These are phyloP conservation scores for Xylaria sp. DNA, from an alignment of 2,329 filamentous ascomycete genomes.

Conservation along the genomic window DNA sequence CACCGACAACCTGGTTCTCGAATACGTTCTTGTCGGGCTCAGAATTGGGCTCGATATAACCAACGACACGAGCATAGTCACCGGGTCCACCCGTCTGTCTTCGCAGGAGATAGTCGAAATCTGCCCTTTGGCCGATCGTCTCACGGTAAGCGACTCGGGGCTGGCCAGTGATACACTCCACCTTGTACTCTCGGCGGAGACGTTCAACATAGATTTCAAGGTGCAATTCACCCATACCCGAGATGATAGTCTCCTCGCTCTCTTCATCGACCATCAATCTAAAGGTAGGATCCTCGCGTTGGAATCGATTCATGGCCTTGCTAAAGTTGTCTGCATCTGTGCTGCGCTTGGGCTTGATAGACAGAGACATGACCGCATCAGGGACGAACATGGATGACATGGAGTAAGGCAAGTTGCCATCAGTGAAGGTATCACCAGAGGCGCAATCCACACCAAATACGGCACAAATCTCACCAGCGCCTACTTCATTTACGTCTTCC, in stretches of 20 bases:
- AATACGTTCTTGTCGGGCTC: slow-evolving; percentile 78
- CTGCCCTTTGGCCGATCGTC: slow-evolving; percentile 78
- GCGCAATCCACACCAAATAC: slow-evolving; percentile 98
- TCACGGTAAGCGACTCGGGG: slow-evolving; percentile 97
- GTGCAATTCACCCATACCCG: slow-evolving; percentile 97
- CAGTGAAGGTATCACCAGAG: slow-evolving; percentile 97
- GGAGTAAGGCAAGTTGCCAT: slow-evolving; percentile 87
- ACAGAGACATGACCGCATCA: slow-evolving; percentile 96
- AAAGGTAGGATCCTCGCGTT: slow-evolving; percentile 97
- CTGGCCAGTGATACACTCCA: slow-evolving; percentile 93
- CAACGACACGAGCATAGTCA: slow-evolving; percentile 91
- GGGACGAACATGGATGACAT: slow-evolving; percentile 99
- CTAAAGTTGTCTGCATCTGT: slow-evolving; percentile 94
- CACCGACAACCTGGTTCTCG: slow-evolving; percentile 85
- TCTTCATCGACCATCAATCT: slow-evolving; percentile 90
- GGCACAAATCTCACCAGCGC: slow-evolving; percentile 96
- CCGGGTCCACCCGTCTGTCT: slow-evolving; percentile 95
- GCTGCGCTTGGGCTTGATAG: slow-evolving; percentile 92
- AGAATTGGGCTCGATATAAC: slow-evolving; percentile 86
- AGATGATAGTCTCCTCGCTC: slow-evolving; percentile 96
- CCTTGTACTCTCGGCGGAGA: slow-evolving; percentile 94
- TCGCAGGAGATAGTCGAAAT: slow-evolving; percentile 93
- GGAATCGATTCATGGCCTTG: slow-evolving; percentile 98
- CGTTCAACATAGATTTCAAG: slow-evolving; percentile 97
- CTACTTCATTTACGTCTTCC: slow-evolving; percentile 93